Evolutionary conservation across 495 filamentous ascomycete species (phyloP), one percentile per base, ranked within the genome.

Genomic region (Tetracladium setigerum): DNA sequence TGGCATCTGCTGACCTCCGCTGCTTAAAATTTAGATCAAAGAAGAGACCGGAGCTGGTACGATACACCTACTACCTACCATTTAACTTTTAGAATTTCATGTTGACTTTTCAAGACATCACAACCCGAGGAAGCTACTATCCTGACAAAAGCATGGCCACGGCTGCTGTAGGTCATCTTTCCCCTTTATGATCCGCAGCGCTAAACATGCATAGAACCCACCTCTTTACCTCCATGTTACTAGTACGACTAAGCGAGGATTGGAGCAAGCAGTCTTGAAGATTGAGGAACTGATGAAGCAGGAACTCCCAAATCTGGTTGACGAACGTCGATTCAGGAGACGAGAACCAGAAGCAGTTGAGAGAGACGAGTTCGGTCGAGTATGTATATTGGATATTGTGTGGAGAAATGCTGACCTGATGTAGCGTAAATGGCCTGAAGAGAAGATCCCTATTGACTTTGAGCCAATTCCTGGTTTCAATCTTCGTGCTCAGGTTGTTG

Each of bases 21-120:
- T 84, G 78, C 85, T 78, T 92, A 86, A 86, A 50, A 60, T 60
- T 64, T 95, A 98, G 92, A 98, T 98, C 57, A 95, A 95, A 86
- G 90, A 97, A 73, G 86, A 96, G 62, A 96, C 92, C 84, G 92
- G 92, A 82, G 91, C 92, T 75, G 92, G 92, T 98, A 98, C 82
- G 92, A 83, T 76, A 72, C 66, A 74, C 61, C 67, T 77, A 60
- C 64, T 63, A 65, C 62, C 64, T 59, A 66, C 65, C 64, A 66
- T 62, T 74, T 66, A 24, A 74, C 72, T 65, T 67, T 67, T 67
- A 48, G 54, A 47, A 40, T 40, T 42, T 44, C 48, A 59, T 72
- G 62, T 70, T 71, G 68, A 77, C 68, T 63, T 54, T 77, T 74
- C 62, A 96, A 98, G 92, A 98, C 95, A 89, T 98, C 77, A 97